Evolutionary conservation across 1,284 basidiomycete species (phyloP).

Genomic region (Volvariella volvacea): DNA sequence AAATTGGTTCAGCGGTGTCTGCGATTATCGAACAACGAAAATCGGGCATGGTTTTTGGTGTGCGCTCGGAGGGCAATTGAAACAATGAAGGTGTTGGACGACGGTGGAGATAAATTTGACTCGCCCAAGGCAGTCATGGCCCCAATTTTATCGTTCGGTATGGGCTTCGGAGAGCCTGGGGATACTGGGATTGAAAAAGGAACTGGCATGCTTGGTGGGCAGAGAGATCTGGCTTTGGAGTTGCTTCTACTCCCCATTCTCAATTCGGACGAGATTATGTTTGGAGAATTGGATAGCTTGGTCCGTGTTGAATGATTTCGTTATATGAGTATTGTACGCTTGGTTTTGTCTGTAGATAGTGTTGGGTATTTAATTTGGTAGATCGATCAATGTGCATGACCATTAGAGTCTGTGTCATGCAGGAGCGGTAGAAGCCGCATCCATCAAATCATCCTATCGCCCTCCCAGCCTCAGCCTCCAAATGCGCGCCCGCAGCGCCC

Average conservation of each 20-base stretch:
- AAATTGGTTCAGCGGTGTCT: conserved; percentile 60
- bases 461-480: conserved; percentile 2
- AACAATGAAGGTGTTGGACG: conserved; percentile 80
- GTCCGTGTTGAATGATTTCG: conserved; percentile 47
- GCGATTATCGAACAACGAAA: conserved; percentile 36
- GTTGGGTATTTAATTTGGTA: too few species aligned
- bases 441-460: conserved; percentile 4
- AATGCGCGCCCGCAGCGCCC: background rate
- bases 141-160: conserved; percentile 62
- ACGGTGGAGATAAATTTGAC: conserved; percentile 70
- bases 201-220: conserved; percentile 69
- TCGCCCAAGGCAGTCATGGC: conserved; percentile 40
- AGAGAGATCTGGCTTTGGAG: conserved; percentile 63
- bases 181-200: conserved; percentile 60
- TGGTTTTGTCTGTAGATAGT: too few species aligned
- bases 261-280: conserved; percentile 52
- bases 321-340: too few species aligned
- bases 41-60: conserved; percentile 50
- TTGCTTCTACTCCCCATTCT: conserved; percentile 62
- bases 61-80: conserved; percentile 77
- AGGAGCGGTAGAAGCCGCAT: too few species aligned
- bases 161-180: conserved; percentile 71
- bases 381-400: too few species aligned
- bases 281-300: conserved; percentile 70
- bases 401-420: too few species aligned